Percentiles rank a stretch among this genome's conserved stretches.
Conservation (phyloP, 108 stramenopile genomes). For the Pseudonitzschia delicatissima region DNA sequence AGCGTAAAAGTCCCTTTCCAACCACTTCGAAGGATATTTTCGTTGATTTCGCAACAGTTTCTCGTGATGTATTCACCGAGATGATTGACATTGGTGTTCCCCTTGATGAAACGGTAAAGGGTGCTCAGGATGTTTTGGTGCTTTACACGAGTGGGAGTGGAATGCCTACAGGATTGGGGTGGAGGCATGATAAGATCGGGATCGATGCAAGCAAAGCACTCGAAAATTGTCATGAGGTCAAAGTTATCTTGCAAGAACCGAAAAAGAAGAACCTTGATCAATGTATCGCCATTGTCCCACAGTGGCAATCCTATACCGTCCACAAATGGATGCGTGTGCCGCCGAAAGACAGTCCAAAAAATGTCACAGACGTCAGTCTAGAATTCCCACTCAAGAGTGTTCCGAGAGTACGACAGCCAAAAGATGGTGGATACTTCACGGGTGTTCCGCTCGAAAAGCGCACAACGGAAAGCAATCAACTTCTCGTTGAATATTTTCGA, state of each 20-base stretch:
- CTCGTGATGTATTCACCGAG: background rate
- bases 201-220: background rate
- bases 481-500: slow-evolving; percentile 42
- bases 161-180: background rate
- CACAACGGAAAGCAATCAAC: slow-evolving; percentile 34
- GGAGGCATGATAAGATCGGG: background rate
- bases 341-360: background rate
- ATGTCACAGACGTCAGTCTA: background rate
- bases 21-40: background rate
- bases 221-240: slow-evolving; percentile 9
- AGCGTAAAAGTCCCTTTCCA: slow-evolving; percentile 7
- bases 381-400: background rate
- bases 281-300: slow-evolving; percentile 9
- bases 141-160: background rate
- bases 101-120: background rate
- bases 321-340: slow-evolving; percentile 17
- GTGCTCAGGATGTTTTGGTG: slow-evolving; percentile 10
- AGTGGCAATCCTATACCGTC: background rate
- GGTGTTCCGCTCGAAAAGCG: slow-evolving; percentile 19
- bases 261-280: background rate
- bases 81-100: slow-evolving; percentile 12
- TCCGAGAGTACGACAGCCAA: background rate
- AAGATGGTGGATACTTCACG: background rate
- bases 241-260: background rate
- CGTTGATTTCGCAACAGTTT: slow-evolving; percentile 8